A percentile compares a stretch with the other conserved stretches of the same genome.
Conservation (phyloP, 1,284 basidiomycete genomes). For the Papiliotrema laurentii region DNA sequence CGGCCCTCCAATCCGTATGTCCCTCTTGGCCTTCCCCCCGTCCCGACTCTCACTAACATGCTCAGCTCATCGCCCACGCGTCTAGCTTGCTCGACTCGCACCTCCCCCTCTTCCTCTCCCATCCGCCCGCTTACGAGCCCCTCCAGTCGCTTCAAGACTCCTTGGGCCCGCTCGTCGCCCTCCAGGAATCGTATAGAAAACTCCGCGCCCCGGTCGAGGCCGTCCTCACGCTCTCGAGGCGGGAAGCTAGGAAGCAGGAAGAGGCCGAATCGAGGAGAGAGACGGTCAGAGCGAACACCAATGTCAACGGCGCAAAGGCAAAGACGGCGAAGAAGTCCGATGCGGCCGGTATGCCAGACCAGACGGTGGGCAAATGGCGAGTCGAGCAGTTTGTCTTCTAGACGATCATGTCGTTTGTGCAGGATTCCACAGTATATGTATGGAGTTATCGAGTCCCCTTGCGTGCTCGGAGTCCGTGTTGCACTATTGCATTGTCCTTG, state of each 20-base stretch:
- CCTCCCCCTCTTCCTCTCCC: slow-evolving; percentile 36
- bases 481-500: too few species aligned
- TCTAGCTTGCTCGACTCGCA: slow-evolving; percentile 45
- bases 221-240: slow-evolving; percentile 31
- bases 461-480: too few species aligned
- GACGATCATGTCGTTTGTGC: too few species aligned
- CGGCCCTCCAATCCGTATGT: slow-evolving; percentile 13
- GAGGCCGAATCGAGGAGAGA: slow-evolving; percentile 17
- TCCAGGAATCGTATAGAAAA: slow-evolving; percentile 37
- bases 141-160: slow-evolving; percentile 28
- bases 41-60: neutral
- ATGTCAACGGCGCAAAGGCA: slow-evolving; percentile 3
- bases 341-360: slow-evolving; percentile 19
- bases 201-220: slow-evolving; percentile 43
- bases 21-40: neutral
- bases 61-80: slow-evolving; percentile 33
- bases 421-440: too few species aligned
- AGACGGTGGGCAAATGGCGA: slow-evolving; percentile 42
- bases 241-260: slow-evolving; percentile 26
- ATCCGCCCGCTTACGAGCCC: slow-evolving; percentile 24
- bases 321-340: slow-evolving; percentile 5
- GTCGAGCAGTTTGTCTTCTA: slow-evolving; percentile 44
- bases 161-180: slow-evolving; percentile 31
- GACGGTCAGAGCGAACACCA: neutral
- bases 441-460: too few species aligned